Percentiles rank a stretch among this genome's conserved stretches.
These are phyloP conservation scores for Diaporthe australafricana DNA, from an alignment of 2,329 filamentous ascomycete species.

Conservation along the genomic window DNA sequence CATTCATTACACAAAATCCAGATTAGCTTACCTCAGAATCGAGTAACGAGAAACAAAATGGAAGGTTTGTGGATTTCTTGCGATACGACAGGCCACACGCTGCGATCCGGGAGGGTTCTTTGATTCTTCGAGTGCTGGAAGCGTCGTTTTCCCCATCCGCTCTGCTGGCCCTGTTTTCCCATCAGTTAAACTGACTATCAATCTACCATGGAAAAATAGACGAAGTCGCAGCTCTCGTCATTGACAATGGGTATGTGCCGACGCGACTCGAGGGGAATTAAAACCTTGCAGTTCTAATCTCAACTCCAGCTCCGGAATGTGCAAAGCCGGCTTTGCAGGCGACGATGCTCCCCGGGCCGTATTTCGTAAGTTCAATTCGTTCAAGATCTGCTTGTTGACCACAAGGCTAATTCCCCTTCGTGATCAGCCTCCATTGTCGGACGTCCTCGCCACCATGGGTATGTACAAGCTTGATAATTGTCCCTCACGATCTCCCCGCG, in stretches of 20 bases:
- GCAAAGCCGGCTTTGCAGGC: constrained; percentile 99
- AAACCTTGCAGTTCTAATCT: constrained; percentile 51
- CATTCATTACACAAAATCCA: not conserved
- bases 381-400: constrained; percentile 44
- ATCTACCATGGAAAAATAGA: constrained; percentile 68
- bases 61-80: not conserved
- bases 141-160: not conserved
- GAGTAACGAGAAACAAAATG: not conserved
- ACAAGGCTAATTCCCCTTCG: not conserved
- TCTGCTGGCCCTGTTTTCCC: not conserved
- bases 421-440: constrained; percentile 95
- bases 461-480: constrained; percentile 79
- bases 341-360: constrained; percentile 99
- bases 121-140: not conserved
- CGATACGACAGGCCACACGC: not conserved
- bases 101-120: not conserved
- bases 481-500: constrained; percentile 47
- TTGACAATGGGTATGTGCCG: constrained; percentile 99
- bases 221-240: constrained; percentile 99
- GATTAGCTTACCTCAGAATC: not conserved
- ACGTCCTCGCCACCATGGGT: constrained; percentile 99
- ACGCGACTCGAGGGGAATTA: constrained; percentile 41
- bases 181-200: not conserved
- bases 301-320: constrained; percentile 94
- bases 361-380: constrained; percentile 87